Evolutionary conservation across 805 yeast genomes (phyloP).

Genomic region (Yarrowia alimentaria): DNA sequence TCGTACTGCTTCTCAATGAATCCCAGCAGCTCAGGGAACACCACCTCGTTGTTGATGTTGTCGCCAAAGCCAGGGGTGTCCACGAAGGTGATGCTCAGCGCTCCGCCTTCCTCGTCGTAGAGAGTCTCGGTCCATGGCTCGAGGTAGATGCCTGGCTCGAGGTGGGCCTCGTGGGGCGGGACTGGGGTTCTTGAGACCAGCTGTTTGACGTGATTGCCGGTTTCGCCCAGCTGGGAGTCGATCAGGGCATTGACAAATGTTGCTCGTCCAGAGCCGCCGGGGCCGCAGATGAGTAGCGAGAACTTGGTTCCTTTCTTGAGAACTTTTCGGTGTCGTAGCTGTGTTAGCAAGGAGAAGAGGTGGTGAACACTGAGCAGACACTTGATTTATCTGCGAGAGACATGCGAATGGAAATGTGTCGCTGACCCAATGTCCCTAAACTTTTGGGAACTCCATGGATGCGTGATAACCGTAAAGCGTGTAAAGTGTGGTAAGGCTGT

Average conservation of each 20-base stretch:
- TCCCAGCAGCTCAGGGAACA: conserved; percentile 51
- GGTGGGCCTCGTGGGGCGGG: conserved; percentile 15
- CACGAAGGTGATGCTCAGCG: conserved; percentile 52
- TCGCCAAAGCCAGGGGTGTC: conserved; percentile 81
- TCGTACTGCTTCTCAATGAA: conserved; percentile 73
- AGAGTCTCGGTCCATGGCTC: conserved; percentile 41
- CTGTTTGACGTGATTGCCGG: conserved; percentile 9
- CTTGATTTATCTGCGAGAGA: no score
- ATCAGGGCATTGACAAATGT: conserved; percentile 69
- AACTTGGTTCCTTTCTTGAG: conserved; percentile 63
- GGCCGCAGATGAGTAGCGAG: conserved; percentile 68
- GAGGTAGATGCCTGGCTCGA: conserved; percentile 22
- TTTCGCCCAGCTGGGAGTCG: conserved; percentile 35
- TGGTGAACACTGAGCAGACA: not conserved
- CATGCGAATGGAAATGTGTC: no score
- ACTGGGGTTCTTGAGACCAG: conserved; percentile 6
- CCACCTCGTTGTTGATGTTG: conserved; percentile 59
- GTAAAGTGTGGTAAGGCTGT: no score
- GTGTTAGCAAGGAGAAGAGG: conserved; percentile 2
- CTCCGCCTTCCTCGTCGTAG: conserved; percentile 56
- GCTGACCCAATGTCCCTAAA: no score
- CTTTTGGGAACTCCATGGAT: no score
- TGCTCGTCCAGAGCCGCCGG: conserved; percentile 70
- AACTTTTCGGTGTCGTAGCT: conserved; percentile 54
- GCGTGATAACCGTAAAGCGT: no score